phyloP scores from a whole-genome alignment of 2,329 filamentous ascomycete species.

The Ilyonectria destructans region DNA sequence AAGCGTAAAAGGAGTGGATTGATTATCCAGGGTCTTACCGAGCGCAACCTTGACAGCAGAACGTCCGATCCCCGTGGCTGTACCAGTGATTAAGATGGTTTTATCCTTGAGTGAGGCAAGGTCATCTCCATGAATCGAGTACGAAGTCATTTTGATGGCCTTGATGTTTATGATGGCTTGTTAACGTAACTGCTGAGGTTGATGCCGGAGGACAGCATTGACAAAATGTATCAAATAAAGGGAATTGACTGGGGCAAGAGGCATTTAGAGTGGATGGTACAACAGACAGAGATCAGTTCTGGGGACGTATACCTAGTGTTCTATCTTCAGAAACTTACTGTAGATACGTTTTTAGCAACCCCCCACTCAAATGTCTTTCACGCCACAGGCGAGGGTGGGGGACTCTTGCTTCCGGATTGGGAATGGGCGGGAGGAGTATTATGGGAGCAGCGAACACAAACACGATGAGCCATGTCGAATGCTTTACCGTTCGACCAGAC shows the following conservation, averaged over 20 bases:
- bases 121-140: background rate
- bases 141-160: constrained; percentile 1
- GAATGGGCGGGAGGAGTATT: too few species aligned
- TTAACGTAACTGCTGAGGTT: background rate
- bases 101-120: constrained; percentile 5
- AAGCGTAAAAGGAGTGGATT: background rate
- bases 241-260: background rate
- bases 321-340: background rate
- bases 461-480: too few species aligned
- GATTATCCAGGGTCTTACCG: background rate
- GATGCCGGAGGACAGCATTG: background rate
- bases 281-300: background rate
- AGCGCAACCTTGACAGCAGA: constrained; percentile 4
- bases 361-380: background rate
- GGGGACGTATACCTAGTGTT: background rate
- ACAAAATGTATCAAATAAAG: background rate
- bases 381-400: background rate
- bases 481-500: background rate
- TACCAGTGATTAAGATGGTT: constrained; percentile 6
- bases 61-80: constrained; percentile 5
- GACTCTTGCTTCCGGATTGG: background rate
- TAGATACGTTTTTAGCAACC: background rate
- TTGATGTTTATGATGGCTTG: background rate
- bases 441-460: too few species aligned
- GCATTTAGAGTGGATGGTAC: background rate